Base-by-base conservation (phyloP, 768 basidiomycete genomes). In the Mrakia frigida region DNA sequence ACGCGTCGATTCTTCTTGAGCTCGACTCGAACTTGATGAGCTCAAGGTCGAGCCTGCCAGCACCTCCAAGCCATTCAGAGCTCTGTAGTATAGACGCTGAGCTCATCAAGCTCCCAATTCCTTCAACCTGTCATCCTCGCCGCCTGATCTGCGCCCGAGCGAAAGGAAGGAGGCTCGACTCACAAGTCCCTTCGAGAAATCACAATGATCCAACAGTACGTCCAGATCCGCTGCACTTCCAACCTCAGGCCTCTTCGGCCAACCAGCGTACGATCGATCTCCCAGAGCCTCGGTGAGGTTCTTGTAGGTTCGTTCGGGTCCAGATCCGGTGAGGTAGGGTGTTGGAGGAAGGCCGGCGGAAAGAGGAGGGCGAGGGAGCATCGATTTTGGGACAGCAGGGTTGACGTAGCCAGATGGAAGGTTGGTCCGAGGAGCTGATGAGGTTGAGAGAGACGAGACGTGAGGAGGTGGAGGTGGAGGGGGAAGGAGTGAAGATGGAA, bases 171-270 rank as follows among this genome's bases (percentile, higher is more conserved):
- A 65, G 75, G 3, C 37, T 21, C 23, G 21, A 80, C 82, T 80
- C 79, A 84, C 83, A 74, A 82, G 80, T 80, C 88, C 87, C 78
- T 88, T 86, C 23, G 89, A 89, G 82, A 94, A 97, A 84, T 96
- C 93, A 82, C 97, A 99, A 80, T 94, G 89, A 60, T 94, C 90
- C 91, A 95, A 91, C 6, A 98, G 86, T 60, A 90, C 85, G 83
- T 99, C 96, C 79, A 99, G 84, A 83, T 99, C 97, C 13, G 92
- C 88, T 28, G 95, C 87, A 75, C 92, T 91, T 21, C 92, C 93
- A 0, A 91, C 88, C 2, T 89, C 85, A 33, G 96, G 97, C 73
- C 96, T 87, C 21, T 92, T 92, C 23, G 97, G 92, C 82, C 92
- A 98, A 14, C 91, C 90, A 39, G 39, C 28, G 59, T 75, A 56